Conservation (phyloP, 176 grass and related monocot species). For the Luzula sylvatica region DNA sequence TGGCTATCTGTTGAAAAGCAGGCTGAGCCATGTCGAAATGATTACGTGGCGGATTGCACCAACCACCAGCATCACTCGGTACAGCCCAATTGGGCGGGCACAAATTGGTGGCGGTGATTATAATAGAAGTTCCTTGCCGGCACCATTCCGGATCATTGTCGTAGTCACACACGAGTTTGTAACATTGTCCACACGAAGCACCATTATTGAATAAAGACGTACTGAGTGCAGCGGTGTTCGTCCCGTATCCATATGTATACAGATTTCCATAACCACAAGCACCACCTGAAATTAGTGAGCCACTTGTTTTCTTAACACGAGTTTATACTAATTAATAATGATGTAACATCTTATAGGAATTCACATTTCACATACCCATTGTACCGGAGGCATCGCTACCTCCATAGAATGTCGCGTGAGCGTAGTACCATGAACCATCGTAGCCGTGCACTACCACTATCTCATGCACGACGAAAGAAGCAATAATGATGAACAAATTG, state of each 20-base stretch:
- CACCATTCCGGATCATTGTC: not conserved
- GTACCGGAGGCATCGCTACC: slow-evolving; percentile 27
- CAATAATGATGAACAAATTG: slow-evolving; percentile 4
- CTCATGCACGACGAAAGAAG: not conserved
- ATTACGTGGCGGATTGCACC: slow-evolving; percentile 43
- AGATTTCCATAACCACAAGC: slow-evolving; percentile 46
- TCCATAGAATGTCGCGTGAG: slow-evolving; percentile 47
- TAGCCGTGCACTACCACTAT: not conserved
- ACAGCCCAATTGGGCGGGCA: slow-evolving; percentile 42
- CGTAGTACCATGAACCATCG: not conserved
- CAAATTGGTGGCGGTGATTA: slow-evolving; percentile 40
- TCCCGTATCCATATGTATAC: slow-evolving; percentile 28
- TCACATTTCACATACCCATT: no score
- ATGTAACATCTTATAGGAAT: no score
- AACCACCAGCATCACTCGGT: slow-evolving; percentile 21
- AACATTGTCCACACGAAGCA: slow-evolving; percentile 36
- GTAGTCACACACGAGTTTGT: slow-evolving; percentile 26
- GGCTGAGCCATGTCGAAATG: slow-evolving; percentile 51
- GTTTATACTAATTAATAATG: not conserved
- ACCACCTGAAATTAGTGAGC: slow-evolving; percentile 14
- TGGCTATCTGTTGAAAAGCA: slow-evolving; percentile 34
- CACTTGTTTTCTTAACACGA: not conserved
- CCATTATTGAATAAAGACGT: slow-evolving; percentile 25
- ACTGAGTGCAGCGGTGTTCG: slow-evolving; percentile 32
- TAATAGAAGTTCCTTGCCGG: slow-evolving; percentile 8